Conservation (phyloP, 2,329 filamentous ascomycete species). For the Claviceps maximensis region DNA sequence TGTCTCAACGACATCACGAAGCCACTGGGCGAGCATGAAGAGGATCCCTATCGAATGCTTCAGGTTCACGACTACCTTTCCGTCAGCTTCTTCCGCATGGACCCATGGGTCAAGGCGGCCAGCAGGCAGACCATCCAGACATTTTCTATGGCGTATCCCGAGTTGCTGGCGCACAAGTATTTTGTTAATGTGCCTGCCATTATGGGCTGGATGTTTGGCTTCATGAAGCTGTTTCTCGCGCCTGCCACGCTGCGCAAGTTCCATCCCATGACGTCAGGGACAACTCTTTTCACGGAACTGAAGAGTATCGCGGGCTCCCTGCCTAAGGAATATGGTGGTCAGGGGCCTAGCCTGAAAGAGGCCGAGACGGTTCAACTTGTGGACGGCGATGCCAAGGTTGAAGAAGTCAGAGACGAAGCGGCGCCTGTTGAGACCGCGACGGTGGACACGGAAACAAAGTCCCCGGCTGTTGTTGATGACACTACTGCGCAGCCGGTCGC, state of each 20-base stretch:
- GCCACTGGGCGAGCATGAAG: slow-evolving; percentile 57
- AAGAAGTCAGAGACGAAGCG: slow-evolving; percentile 4
- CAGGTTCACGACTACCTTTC: slow-evolving; percentile 90
- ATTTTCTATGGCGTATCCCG: slow-evolving; percentile 75
- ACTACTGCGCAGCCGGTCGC: not conserved
- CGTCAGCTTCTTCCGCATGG: slow-evolving; percentile 74
- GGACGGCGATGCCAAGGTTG: slow-evolving; percentile 6
- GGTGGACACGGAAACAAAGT: slow-evolving; percentile 5
- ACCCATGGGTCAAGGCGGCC: slow-evolving; percentile 61
- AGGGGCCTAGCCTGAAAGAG: slow-evolving; percentile 34
- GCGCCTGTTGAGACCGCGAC: slow-evolving; percentile 1
- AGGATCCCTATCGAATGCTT: slow-evolving; percentile 79
- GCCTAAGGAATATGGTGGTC: slow-evolving; percentile 69
- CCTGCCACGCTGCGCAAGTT: slow-evolving; percentile 67
- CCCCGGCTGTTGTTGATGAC: not conserved
- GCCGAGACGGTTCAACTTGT: slow-evolving; percentile 19
- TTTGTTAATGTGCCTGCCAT: slow-evolving; percentile 87
- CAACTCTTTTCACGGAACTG: slow-evolving; percentile 50
- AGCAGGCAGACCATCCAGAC: slow-evolving; percentile 69
- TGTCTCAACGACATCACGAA: slow-evolving; percentile 54
- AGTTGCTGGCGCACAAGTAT: slow-evolving; percentile 75
- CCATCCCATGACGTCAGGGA: slow-evolving; percentile 64
- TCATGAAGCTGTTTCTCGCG: slow-evolving; percentile 64
- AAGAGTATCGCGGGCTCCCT: slow-evolving; percentile 47
- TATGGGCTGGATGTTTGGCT: slow-evolving; percentile 76